A percentile compares a stretch with the other conserved stretches of the same genome.
phyloP scores from a whole-genome alignment of 495 filamentous ascomycete species.

The Lepraria neglecta region DNA sequence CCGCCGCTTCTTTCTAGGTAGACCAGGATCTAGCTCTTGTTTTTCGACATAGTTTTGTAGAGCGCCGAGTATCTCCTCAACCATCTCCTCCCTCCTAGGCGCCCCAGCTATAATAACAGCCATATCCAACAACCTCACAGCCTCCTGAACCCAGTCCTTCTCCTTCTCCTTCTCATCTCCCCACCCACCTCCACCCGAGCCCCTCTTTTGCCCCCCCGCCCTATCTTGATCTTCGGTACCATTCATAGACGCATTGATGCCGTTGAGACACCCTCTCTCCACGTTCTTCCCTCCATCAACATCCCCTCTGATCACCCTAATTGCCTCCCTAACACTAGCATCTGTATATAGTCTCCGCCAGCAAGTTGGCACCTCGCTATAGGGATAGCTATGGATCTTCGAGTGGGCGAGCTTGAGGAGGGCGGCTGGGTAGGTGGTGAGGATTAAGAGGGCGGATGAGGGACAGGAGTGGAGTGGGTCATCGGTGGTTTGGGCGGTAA shows the following conservation, averaged over 20 bases:
- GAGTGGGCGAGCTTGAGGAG: slow-evolving; percentile 45
- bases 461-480: slow-evolving; percentile 44
- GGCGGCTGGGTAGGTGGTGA: slow-evolving; percentile 34
- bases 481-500: slow-evolving; percentile 17
- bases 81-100: slow-evolving; percentile 53
- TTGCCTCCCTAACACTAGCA: slow-evolving; percentile 60
- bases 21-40: background rate
- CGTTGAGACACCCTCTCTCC: background rate
- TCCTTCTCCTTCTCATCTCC: background rate
- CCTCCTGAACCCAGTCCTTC: slow-evolving; percentile 34
- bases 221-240: too few relatives aligned
- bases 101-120: slow-evolving; percentile 78
- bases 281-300: slow-evolving; percentile 20
- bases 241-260: too few relatives aligned
- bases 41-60: slow-evolving; percentile 13
- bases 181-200: slow-evolving; percentile 3
- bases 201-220: background rate
- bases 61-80: slow-evolving; percentile 46
- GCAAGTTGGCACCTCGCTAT: slow-evolving; percentile 62
- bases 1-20: slow-evolving; percentile 28
- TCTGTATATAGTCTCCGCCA: slow-evolving; percentile 78
- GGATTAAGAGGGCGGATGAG: slow-evolving; percentile 29
- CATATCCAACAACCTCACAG: slow-evolving; percentile 67
- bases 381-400: slow-evolving; percentile 70
- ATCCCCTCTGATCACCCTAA: slow-evolving; percentile 35